These are phyloP conservation scores for Wickerhamomyces ciferrii DNA, from an alignment of 805 yeast genomes.

Conservation along the genomic window DNA sequence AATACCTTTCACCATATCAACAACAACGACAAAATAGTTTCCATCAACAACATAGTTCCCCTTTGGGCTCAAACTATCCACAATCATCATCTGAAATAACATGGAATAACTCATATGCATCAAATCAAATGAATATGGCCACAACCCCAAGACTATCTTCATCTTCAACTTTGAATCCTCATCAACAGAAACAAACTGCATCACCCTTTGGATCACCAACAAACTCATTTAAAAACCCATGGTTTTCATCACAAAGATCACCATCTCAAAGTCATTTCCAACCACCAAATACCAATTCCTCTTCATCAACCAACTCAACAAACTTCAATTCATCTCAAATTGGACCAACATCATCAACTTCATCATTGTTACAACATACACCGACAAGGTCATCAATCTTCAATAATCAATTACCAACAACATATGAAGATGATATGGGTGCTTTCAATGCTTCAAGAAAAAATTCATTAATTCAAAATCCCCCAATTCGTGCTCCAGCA, in stretches of 20 bases:
- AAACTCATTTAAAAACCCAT: conserved; percentile 22
- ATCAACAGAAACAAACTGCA: conserved; percentile 1
- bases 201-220: conserved; percentile 25
- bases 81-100: conserved; percentile 8
- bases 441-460: conserved; percentile 10
- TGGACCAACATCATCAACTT: background rate
- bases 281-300: background rate
- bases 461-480: conserved; percentile 25
- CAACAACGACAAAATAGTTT: background rate
- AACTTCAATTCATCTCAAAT: background rate
- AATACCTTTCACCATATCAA: conserved; percentile 1
- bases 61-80: background rate
- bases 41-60: background rate
- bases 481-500: conserved; percentile 40
- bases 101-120: conserved; percentile 18
- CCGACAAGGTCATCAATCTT: conserved; percentile 16
- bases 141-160: conserved; percentile 15
- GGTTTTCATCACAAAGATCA: conserved; percentile 17
- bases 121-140: conserved; percentile 8
- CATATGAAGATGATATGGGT: conserved; percentile 37
- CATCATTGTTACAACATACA: conserved; percentile 8
- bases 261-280: background rate
- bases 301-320: conserved; percentile 2
- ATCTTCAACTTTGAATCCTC: background rate
- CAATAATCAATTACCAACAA: conserved; percentile 38